Conservation (phyloP, 2,329 filamentous ascomycete genomes). For the Chrysoporthe cubensis region DNA sequence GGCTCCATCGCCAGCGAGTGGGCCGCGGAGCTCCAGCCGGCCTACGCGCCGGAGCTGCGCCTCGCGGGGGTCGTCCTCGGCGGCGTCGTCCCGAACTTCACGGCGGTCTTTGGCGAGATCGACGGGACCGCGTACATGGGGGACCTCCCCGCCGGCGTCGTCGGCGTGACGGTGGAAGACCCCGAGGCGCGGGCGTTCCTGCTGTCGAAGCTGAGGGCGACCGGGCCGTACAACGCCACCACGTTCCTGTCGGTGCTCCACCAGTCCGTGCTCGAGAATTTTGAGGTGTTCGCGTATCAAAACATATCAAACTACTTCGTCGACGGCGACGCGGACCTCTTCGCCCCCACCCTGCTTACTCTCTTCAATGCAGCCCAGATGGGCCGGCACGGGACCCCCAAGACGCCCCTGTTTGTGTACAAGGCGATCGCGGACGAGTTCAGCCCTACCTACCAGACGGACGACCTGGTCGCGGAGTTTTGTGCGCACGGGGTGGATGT, state of each 20-base stretch:
- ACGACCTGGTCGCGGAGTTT: not conserved
- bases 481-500: not conserved
- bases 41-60: not conserved
- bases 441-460: not conserved
- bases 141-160: not conserved
- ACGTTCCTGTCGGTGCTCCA: constrained; percentile 2
- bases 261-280: not conserved
- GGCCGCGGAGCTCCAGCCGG: not conserved
- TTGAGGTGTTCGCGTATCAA: not conserved
- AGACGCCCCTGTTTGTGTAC: not conserved
- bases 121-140: not conserved
- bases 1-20: constrained; percentile 7
- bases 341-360: not conserved
- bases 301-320: not conserved
- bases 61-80: not conserved
- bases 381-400: not conserved
- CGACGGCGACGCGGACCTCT: not conserved
- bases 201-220: not conserved
- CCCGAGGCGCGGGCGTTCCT: not conserved
- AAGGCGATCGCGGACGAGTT: constrained; percentile 5
- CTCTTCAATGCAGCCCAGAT: not conserved
- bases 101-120: not conserved
- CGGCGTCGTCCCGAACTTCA: not conserved
- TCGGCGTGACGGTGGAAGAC: not conserved
- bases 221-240: constrained; percentile 1